These are phyloP conservation scores for Fusarium odoratissimum DNA, from an alignment of 2,329 filamentous ascomycete species.

Conservation along the genomic window DNA sequence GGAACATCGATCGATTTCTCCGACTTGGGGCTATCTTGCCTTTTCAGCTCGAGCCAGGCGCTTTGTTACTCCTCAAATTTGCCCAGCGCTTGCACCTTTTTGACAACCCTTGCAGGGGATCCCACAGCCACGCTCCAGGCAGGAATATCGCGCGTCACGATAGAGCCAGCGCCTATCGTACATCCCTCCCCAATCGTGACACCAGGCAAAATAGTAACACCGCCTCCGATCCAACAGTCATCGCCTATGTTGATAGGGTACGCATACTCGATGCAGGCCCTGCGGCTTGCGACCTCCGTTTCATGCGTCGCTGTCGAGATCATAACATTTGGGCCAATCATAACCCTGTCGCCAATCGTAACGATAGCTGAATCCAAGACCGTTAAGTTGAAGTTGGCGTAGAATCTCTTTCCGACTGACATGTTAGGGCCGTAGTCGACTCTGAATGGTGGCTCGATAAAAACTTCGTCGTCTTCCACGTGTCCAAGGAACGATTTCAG, in stretches of 20 bases:
- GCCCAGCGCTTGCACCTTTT: constrained; percentile 15
- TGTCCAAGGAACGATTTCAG: constrained; percentile 59
- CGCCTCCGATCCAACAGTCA: constrained; percentile 77
- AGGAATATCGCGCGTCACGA: constrained; percentile 73
- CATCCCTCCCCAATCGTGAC: constrained; percentile 81
- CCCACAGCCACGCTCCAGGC: constrained; percentile 52
- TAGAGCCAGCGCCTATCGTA: constrained; percentile 82
- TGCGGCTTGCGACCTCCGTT: constrained; percentile 58
- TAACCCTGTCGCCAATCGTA: constrained; percentile 62
- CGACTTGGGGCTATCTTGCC: too few species aligned
- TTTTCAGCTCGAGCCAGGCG: too few species aligned
- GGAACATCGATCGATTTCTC: too few species aligned
- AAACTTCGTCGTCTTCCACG: constrained; percentile 58
- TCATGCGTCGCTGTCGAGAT: constrained; percentile 66
- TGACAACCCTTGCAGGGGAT: constrained; percentile 50
- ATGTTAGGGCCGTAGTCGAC: constrained; percentile 74
- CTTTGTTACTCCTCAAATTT: too few species aligned
- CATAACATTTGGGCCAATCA: constrained; percentile 64
- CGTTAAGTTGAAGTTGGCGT: constrained; percentile 64
- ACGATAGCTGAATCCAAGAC: constrained; percentile 65
- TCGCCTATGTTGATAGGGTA: constrained; percentile 60
- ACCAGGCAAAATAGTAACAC: constrained; percentile 79
- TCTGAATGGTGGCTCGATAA: constrained; percentile 68
- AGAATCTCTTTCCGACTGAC: constrained; percentile 66
- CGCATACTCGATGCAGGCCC: constrained; percentile 62